These are phyloP conservation scores for Otatea glauca DNA, from an alignment of 176 grass and related monocot species.

Conservation along the genomic window DNA sequence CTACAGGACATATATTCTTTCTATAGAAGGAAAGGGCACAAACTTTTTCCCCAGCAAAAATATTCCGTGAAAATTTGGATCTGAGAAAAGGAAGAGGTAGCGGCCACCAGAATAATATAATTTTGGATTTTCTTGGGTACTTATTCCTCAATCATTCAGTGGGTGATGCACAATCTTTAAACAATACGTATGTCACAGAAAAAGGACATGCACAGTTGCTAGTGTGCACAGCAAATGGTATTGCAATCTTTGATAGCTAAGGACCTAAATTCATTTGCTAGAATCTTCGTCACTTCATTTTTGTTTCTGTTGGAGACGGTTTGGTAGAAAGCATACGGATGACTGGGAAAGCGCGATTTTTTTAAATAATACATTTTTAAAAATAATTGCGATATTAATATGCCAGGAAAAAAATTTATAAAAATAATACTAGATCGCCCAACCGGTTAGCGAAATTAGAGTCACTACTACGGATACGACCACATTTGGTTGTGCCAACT, in stretches of 20 bases:
- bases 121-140: background rate
- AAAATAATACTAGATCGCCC: too few relatives aligned
- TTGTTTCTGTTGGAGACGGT: background rate
- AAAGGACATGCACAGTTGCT: background rate
- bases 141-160: constrained; percentile 46
- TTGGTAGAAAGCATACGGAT: constrained; percentile 27
- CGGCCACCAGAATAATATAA: constrained; percentile 27
- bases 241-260: constrained; percentile 7
- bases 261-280: constrained; percentile 24
- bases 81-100: constrained; percentile 2
- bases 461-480: too few relatives aligned
- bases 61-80: constrained; percentile 46
- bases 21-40: constrained; percentile 41
- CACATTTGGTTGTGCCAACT: too few relatives aligned
- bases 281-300: constrained; percentile 21
- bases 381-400: too few relatives aligned
- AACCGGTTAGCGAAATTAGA: too few relatives aligned
- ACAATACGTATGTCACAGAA: background rate
- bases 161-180: background rate
- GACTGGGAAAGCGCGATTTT: too few relatives aligned
- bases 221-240: background rate
- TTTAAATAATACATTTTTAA: too few relatives aligned
- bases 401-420: too few relatives aligned
- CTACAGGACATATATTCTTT: constrained; percentile 27
- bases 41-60: constrained; percentile 31